These are phyloP conservation scores for Aspergillus pseudoviridinutans DNA, from an alignment of 2,329 filamentous ascomycete genomes.

Conservation along the genomic window DNA sequence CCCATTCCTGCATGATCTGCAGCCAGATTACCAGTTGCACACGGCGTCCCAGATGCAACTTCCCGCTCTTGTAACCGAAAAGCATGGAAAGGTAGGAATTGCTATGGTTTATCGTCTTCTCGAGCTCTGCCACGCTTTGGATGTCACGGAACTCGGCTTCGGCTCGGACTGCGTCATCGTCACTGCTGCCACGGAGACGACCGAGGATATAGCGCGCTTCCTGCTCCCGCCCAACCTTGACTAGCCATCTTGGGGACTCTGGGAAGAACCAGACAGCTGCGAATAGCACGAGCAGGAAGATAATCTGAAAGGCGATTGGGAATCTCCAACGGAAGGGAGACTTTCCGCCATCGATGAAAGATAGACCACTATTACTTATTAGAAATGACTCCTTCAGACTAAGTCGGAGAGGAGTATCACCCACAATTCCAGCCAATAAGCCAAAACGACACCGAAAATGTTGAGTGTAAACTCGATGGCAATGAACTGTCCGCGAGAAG, in stretches of 20 bases:
- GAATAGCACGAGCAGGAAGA: constrained; percentile 58
- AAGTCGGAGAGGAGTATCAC: constrained; percentile 3
- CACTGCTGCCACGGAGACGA: constrained; percentile 58
- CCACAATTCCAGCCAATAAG: constrained; percentile 58
- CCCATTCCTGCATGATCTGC: constrained; percentile 68
- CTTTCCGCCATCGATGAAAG: constrained; percentile 56
- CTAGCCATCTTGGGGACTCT: constrained; percentile 58
- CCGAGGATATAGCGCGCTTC: constrained; percentile 64
- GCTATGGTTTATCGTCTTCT: constrained; percentile 50
- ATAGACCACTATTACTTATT: constrained; percentile 44
- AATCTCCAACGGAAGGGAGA: constrained; percentile 64
- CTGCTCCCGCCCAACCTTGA: constrained; percentile 62
- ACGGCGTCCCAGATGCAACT: constrained; percentile 63
- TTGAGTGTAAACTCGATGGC: constrained; percentile 71
- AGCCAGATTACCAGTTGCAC: constrained; percentile 69
- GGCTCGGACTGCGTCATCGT: constrained; percentile 51
- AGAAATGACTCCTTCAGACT: neutral
- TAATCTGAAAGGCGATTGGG: constrained; percentile 66
- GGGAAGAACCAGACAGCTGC: constrained; percentile 62
- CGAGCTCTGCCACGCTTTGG: constrained; percentile 57
- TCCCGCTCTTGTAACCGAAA: constrained; percentile 61
- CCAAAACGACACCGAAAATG: constrained; percentile 64
- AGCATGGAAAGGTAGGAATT: constrained; percentile 64
- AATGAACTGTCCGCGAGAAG: constrained; percentile 64
- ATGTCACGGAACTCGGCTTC: constrained; percentile 68